These are phyloP conservation scores for Exophiala sp. DNA, from an alignment of 2,329 filamentous ascomycete species.

Conservation along the genomic window DNA sequence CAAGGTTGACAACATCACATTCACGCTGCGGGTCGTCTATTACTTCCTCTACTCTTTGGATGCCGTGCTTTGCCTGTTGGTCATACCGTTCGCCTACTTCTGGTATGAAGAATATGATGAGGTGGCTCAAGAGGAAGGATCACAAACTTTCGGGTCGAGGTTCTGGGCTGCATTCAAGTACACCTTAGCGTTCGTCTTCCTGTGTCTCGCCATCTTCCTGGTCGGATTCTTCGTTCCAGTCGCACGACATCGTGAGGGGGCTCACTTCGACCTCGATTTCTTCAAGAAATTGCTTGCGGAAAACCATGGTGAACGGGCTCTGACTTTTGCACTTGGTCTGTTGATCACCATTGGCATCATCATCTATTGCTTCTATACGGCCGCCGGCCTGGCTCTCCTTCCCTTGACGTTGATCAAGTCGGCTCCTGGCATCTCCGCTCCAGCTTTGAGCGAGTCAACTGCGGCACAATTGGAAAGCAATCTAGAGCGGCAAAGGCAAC, in stretches of 20 bases:
- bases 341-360: constrained; percentile 80
- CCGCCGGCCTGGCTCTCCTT: constrained; percentile 77
- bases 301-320: constrained; percentile 84
- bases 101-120: constrained; percentile 98
- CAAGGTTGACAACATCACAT: constrained; percentile 68
- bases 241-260: constrained; percentile 59
- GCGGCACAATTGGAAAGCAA: constrained; percentile 78
- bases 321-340: constrained; percentile 85
- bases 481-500: constrained; percentile 81
- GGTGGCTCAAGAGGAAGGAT: constrained; percentile 72
- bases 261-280: constrained; percentile 77
- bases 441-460: constrained; percentile 69
- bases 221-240: constrained; percentile 91
- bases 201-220: constrained; percentile 72
- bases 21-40: constrained; percentile 81
- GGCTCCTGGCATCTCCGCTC: constrained; percentile 76
- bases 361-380: constrained; percentile 83
- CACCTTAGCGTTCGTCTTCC: constrained; percentile 72
- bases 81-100: constrained; percentile 95
- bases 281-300: constrained; percentile 74
- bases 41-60: constrained; percentile 90
- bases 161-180: constrained; percentile 86
- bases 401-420: constrained; percentile 90
- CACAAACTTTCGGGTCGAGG: constrained; percentile 62
- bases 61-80: constrained; percentile 76